Evolutionary conservation across 2,329 filamentous ascomycete genomes (phyloP), one percentile per base, ranked within the genome.

Genomic region (Aspergillus spinulosporus): DNA sequence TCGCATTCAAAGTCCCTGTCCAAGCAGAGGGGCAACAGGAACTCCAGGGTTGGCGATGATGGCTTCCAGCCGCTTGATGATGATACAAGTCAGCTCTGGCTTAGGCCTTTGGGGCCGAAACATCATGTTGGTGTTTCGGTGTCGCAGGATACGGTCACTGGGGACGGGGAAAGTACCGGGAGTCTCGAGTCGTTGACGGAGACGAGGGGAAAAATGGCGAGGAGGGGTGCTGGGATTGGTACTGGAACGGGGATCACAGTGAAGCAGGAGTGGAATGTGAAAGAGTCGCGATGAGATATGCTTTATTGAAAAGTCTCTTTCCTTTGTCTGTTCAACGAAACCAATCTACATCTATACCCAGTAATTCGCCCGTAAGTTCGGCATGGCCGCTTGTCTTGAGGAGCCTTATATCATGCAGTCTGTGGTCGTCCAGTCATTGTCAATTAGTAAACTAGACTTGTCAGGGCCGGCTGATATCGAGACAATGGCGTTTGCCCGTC

Each of bases 11-110:
- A 21, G 21, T 21, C 21, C 21, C 21, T 21, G 21, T 21, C 21
- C 21, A 21, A 21, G 21, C 21, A 21, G 21, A 21, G 21, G 21
- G 21, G 21, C 21, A 21, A 21, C 21, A 21, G 21, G 21, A 21
- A 21, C 21, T 21, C 21, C 21, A 21, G 21, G 21, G 21, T 21
- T 21, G 21, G 21, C 21, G 60, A 59, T 15, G 42, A 57, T 7
- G 64, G 60, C 3, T 72, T 72, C 50, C 63, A 65, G 29, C 62
- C 57, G n/a, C 60, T 72, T 28, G 59, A 64, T 21, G 68, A 73
- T 42, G 59, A 69, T 52, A 62, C 63, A 26, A 68, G 64, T 5
- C 64, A 69, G 62, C 60, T 68, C 32, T 62, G 62, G 45, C 53
- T 73, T 26, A 57, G 63, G 12, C 67, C 68, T 1, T 31, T 64